Base-by-base conservation (phyloP, 768 basidiomycete genomes). In the Cystobasidium tubakii region DNA sequence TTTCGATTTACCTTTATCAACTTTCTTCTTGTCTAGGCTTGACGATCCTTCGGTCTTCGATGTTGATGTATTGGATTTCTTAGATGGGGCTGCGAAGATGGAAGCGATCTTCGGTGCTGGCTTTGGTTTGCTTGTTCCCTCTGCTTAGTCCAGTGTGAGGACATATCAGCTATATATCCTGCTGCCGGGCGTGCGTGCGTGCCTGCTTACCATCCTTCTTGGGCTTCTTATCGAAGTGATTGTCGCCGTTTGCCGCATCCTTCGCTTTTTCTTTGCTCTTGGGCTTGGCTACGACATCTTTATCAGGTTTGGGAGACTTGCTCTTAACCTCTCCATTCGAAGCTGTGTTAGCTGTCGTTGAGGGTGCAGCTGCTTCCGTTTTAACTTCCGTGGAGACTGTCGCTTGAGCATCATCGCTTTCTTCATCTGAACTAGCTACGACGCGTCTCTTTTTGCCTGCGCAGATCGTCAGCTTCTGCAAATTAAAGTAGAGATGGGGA, bases 11-110 rank as follows among this genome's bases (percentile, higher is more conserved):
- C 33, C 71, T 17, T 62, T 53, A 25, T 72, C 70, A 53, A 73
- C 12, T 15, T 29, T 67, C 21, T 69, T 75, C n/a, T 75, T 78
- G 63, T 83, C 83, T 19, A 81, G 78, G 79, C 82, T 83, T 15
- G 73, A 44, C 27, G 57, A 64, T 1, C 67, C 55, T 34, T 66
- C 31, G 1, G 55, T 54, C 29, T 21, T 65, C 42, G 73, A 27
- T 64, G n/a, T 42, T 10, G 36, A 66, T 23, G 53, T 67, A 66
- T 55, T 39, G 13, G 39, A 29, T 73, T 67, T 54, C 67, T 67
- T 60, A 4, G 44, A 19, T 27, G 60, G 39, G 33, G 36, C 53
- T 43, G 74, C 55, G 36, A 71, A 71, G 13, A 71, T 71, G 21
- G 69, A 71, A 21, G 69, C 69, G 10, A 71, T 53, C 39, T 71